Evolutionary conservation across 73 alveolate genomes (phyloP).

Genomic region (Urostyla sp.): DNA sequence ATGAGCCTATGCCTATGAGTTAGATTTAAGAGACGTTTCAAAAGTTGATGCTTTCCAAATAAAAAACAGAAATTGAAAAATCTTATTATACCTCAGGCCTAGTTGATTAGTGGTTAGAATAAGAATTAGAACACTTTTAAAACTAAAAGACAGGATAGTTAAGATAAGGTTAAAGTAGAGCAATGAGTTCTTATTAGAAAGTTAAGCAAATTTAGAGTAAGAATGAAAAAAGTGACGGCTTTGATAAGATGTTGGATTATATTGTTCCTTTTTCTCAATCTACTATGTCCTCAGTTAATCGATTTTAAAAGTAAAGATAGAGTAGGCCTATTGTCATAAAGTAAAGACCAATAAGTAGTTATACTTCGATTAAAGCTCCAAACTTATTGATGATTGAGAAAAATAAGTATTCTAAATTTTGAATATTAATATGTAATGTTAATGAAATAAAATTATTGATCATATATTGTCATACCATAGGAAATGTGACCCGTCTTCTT

Average conservation of each 20-base stretch:
- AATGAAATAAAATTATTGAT: not conserved
- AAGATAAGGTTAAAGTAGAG: not conserved
- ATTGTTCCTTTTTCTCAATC: slow-evolving; percentile 17
- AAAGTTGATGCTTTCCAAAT: not conserved
- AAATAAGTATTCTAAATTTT: too few relatives aligned
- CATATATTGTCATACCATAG: not conserved
- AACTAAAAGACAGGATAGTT: not conserved
- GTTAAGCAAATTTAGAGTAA: not conserved
- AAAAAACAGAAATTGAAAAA: not conserved
- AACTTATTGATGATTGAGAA: not conserved
- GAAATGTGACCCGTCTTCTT: slow-evolving; percentile 12
- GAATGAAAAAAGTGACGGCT: slow-evolving; percentile 1
- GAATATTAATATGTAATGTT: not conserved
- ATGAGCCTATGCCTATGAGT: not conserved
- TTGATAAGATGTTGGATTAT: slow-evolving; percentile 41
- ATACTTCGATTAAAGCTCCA: not conserved
- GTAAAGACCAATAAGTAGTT: slow-evolving; percentile 29
- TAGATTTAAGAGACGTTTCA: slow-evolving; percentile 10
- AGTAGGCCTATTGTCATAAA: too few relatives aligned
- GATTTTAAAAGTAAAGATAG: too few relatives aligned
- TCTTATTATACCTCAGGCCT: not conserved
- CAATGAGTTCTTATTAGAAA: not conserved
- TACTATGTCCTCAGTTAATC: slow-evolving; percentile 34
- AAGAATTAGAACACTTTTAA: slow-evolving; percentile 11
- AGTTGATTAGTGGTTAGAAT: slow-evolving; percentile 27